Evolutionary conservation across 495 filamentous ascomycete species (phyloP).

Genomic region (Aspergillus steynii): DNA sequence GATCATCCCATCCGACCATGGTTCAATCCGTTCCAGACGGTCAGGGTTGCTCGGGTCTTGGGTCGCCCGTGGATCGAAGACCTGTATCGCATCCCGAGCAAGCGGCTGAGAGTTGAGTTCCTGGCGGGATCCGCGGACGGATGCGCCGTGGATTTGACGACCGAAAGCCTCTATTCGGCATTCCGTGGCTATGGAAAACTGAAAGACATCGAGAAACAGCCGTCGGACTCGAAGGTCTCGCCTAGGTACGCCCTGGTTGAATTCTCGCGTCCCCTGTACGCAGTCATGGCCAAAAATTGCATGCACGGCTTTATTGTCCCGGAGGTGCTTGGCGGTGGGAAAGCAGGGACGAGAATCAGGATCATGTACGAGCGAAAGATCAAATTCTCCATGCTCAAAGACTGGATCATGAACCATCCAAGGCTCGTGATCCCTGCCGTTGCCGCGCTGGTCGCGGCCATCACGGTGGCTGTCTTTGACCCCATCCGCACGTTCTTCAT

Average conservation of each 20-base stretch:
- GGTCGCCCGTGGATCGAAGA: slow-evolving; percentile 97
- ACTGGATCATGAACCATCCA: slow-evolving; percentile 90
- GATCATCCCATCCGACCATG: slow-evolving; percentile 79
- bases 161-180: slow-evolving; percentile 82
- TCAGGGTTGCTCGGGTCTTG: slow-evolving; percentile 67
- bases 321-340: slow-evolving; percentile 68
- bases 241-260: slow-evolving; percentile 80
- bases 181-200: slow-evolving; percentile 91
- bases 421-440: slow-evolving; percentile 81
- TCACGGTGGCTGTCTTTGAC: slow-evolving; percentile 91
- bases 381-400: slow-evolving; percentile 74
- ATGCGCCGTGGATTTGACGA: slow-evolving; percentile 72
- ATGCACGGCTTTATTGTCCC: slow-evolving; percentile 78
- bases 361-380: slow-evolving; percentile 79
- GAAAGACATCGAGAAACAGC: slow-evolving; percentile 73
- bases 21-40: slow-evolving; percentile 79
- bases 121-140: slow-evolving; percentile 64
- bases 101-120: slow-evolving; percentile 79
- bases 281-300: slow-evolving; percentile 89
- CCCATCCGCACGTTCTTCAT: slow-evolving; percentile 91
- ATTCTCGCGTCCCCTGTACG: slow-evolving; percentile 66
- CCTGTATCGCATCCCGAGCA: slow-evolving; percentile 77
- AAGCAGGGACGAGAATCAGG: slow-evolving; percentile 69
- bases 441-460: slow-evolving; percentile 75
- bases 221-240: slow-evolving; percentile 77